phyloP scores from a whole-genome alignment of 306 rosid genomes.

The Mimosa bimucronata region DNA sequence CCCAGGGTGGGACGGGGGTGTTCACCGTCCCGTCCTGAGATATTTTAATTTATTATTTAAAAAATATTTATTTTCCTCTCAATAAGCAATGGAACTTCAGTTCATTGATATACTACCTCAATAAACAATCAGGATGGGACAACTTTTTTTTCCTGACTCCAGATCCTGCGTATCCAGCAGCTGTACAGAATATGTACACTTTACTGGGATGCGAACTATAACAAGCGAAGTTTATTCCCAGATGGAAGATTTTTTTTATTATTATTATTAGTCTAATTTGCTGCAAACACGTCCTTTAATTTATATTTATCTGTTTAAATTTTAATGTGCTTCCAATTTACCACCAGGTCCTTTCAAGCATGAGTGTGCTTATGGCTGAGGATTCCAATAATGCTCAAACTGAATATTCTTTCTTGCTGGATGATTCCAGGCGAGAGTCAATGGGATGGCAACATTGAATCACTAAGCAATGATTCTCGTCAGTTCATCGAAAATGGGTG shows the following conservation, averaged over 20 bases:
- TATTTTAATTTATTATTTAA: too few species aligned
- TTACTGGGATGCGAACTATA: constrained; percentile 95
- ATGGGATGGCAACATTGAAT: too few species aligned
- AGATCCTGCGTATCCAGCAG: constrained; percentile 98
- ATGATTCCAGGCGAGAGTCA: constrained; percentile 90
- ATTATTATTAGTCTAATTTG: constrained; percentile 20
- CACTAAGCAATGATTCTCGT: too few species aligned
- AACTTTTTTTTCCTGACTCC: constrained; percentile 30
- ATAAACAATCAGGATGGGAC: too few species aligned
- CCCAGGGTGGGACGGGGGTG: too few species aligned
- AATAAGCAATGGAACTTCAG: too few species aligned
- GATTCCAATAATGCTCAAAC: constrained; percentile 91
- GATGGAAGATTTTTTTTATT: constrained; percentile 61
- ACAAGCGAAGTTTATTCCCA: constrained; percentile 92
- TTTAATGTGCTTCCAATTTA: constrained; percentile 32
- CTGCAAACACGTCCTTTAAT: constrained; percentile 11
- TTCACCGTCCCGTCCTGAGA: too few species aligned
- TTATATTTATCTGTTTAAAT: constrained; percentile 28
- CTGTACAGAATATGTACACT: constrained; percentile 96
- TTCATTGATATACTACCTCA: too few species aligned
- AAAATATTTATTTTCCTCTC: too few species aligned
- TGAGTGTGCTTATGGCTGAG: constrained; percentile 98
- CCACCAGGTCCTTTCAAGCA: constrained; percentile 86
- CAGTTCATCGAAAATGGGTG: too few species aligned
- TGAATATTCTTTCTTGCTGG: constrained; percentile 97